Evolutionary conservation across 2,329 filamentous ascomycete species (phyloP), one percentile per base, ranked within the genome.

Genomic region (Fusarium piperis): DNA sequence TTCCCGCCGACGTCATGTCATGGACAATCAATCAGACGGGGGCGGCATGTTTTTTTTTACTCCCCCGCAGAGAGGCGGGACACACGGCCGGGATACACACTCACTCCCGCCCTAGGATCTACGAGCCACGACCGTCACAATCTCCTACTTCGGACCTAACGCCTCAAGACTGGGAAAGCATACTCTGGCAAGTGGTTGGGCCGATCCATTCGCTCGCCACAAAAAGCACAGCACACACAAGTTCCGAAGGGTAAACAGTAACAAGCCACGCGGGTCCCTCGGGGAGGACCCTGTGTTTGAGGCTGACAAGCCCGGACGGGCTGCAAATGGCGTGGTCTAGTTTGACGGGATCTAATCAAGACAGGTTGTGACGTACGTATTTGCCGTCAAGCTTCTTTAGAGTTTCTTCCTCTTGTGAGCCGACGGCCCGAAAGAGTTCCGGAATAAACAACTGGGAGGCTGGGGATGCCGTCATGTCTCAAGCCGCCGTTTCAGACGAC

Each of bases 381-480:
- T 23, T 48, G 18, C 48, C 48, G 48, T 59, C n/a, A 56, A 41
- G 52, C 48, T 38, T 52, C 18, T 57, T 20, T 30, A 26, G 18
- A 18, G 18, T 38, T 41, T n/a, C n/a, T n/a, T n/a, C n/a, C n/a
- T n/a, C n/a, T 10, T 44, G 36, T 9, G 13, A n/a, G 26, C 59
- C 38, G 32, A 64, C 26, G 41, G 46, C 48, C 51, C 30, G 51
- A 46, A 38, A 39, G 39, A 58, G 18, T 36, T 41, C 36, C 28
- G 35, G 18, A 35, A 35, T 41, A 23, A 41, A 26, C 26, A 12
- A 38, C 46, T 44, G 18, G 20, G 30, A 55, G 30, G 51, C 13
- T 62, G 20, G 62, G 39, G 18, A 74, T 70, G 71, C 67, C 71
- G 71, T 76, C 70, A 76, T 76, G 56, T 66, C 62, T 76, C 64